Conservation (phyloP, 352 stramenopile species). For the Halophytophthora polymorphica region DNA sequence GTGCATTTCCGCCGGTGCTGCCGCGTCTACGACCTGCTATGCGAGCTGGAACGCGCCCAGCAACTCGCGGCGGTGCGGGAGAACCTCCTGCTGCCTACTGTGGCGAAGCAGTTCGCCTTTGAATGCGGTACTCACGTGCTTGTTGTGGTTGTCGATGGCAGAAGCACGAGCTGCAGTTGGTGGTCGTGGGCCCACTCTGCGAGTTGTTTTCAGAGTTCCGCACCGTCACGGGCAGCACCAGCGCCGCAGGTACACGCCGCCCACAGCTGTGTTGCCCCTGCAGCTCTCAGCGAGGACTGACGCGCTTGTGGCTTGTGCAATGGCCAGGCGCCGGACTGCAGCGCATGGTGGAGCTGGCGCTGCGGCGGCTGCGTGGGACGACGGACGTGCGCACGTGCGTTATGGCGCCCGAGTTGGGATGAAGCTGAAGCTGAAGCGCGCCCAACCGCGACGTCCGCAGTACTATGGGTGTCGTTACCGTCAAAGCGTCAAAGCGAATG, state of each 20-base stretch:
- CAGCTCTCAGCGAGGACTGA: neutral
- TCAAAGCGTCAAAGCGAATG: too few relatives aligned
- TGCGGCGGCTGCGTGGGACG: slow-evolving; percentile 36
- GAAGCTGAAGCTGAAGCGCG: too few relatives aligned
- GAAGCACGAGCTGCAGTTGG: slow-evolving; percentile 8
- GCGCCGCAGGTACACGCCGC: slow-evolving; percentile 19
- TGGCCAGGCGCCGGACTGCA: slow-evolving; percentile 35
- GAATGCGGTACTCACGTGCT: slow-evolving; percentile 5
- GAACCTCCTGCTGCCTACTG: neutral
- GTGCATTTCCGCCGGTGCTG: slow-evolving; percentile 34
- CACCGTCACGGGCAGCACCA: slow-evolving; percentile 27
- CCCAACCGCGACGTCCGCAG: too few relatives aligned
- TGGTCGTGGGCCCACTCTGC: slow-evolving; percentile 34
- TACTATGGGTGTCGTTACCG: too few relatives aligned
- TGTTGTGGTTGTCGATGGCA: slow-evolving; percentile 14
- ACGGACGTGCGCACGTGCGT: slow-evolving; percentile 20
- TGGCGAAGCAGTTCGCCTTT: slow-evolving; percentile 9
- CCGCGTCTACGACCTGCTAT: slow-evolving; percentile 33
- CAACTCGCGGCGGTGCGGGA: slow-evolving; percentile 24
- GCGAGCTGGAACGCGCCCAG: slow-evolving; percentile 27
- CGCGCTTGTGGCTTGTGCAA: slow-evolving; percentile 2
- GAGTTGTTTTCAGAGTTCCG: slow-evolving; percentile 36
- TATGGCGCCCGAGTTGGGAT: slow-evolving; percentile 11
- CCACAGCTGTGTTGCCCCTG: slow-evolving; percentile 1
- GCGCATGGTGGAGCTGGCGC: slow-evolving; percentile 52